Evolutionary conservation across 371 early-diverging fungal genomes (phyloP).

Genomic region (Parasitella parasitica): DNA sequence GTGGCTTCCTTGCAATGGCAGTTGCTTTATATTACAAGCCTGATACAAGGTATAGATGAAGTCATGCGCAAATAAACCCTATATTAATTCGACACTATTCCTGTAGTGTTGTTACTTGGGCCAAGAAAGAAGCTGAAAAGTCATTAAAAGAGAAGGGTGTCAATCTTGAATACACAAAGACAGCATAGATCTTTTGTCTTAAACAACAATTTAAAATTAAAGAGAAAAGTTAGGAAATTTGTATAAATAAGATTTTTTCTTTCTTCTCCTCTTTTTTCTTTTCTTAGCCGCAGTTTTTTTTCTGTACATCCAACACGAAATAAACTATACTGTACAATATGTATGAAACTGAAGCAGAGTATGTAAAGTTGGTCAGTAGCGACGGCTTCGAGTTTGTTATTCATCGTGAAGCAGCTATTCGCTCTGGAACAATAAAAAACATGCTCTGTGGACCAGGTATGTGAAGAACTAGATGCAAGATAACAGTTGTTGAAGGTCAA

Average conservation of each 20-base stretch:
- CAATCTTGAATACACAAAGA: slow-evolving; percentile 23
- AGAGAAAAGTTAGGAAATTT: neutral
- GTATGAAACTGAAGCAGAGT: slow-evolving; percentile 40
- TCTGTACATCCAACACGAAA: neutral
- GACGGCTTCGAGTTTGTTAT: slow-evolving; percentile 91
- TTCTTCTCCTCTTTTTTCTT: neutral
- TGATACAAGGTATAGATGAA: slow-evolving; percentile 56
- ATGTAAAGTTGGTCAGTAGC: slow-evolving; percentile 80
- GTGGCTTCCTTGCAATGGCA: slow-evolving; percentile 53
- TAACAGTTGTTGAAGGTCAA: neutral
- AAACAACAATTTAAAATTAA: neutral
- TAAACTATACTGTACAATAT: neutral
- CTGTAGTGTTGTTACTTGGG: slow-evolving; percentile 48
- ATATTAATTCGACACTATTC: neutral
- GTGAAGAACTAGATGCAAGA: neutral
- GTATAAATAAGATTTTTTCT: neutral
- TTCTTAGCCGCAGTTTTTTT: neutral
- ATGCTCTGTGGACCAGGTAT: slow-evolving; percentile 86
- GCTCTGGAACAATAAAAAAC: slow-evolving; percentile 89
- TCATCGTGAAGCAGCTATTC: slow-evolving; percentile 85
- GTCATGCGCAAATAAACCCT: neutral
- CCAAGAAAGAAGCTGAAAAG: slow-evolving; percentile 54
- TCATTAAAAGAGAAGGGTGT: slow-evolving; percentile 54
- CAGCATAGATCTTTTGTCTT: slow-evolving; percentile 10
- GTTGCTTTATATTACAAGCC: slow-evolving; percentile 66